Base-by-base conservation (phyloP, 495 filamentous ascomycete genomes). In the Astrothelium subdiscretum region DNA sequence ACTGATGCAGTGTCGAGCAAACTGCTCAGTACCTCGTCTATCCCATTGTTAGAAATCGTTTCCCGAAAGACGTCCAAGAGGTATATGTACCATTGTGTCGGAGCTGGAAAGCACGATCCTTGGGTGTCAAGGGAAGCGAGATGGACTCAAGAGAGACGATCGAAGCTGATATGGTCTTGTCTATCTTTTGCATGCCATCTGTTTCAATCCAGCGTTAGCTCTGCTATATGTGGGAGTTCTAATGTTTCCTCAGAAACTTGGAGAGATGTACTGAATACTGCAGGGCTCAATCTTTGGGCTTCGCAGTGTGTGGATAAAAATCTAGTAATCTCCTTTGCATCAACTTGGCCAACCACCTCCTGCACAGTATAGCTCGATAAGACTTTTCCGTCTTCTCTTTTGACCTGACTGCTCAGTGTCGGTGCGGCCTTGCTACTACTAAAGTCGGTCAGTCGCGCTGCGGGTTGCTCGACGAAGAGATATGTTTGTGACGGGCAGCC, bases 11-110 rank as follows among this genome's bases (percentile, higher is more conserved):
- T 59, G 44, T 31, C 76, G 62, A 88, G 72, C 54, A 86, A 72
- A 48, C 80, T 79, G 58, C 80, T 74, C 31, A 89, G 75, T 63
- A 83, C 77, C n/a, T 79, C 78, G 74, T 89, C 86, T 87, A 29
- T 57, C 12, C 20, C 1, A 57, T 32, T 4, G 32, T 48, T 26
- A 32, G 48, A 54, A 8, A 54, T 15, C 8, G 15, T 2, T 8
- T 54, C 15, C 12, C 5, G 1, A 15, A 24, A 29, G 24, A 54
- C 12, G 6, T 8, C 3, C 29, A 6, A 20, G 48, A 24, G 22
- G 24, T n/a, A 54, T 12, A 26, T 8, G 48, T 54, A 31, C 80
- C 80, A 63, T 82, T 76, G 54, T 77, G 75, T 31, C 73, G 71
- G 52, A 85, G 71, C 69, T 77, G 77, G 31, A 72, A 65, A 31